Evolutionary conservation across 352 stramenopile species (phyloP), one percentile per base, ranked within the genome.

Genomic region (Aphanomyces invadans): DNA sequence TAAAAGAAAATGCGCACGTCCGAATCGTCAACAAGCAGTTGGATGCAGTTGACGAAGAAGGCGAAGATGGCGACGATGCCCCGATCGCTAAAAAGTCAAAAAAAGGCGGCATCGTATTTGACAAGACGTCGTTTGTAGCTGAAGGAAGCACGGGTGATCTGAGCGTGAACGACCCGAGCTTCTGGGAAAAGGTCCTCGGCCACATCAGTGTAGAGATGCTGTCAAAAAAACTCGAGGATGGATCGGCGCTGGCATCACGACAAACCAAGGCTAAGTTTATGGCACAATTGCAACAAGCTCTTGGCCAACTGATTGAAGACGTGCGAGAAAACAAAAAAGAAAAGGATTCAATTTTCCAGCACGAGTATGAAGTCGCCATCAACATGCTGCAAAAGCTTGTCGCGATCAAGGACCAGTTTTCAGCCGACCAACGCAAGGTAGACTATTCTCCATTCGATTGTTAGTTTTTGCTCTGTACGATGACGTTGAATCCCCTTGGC

Each of bases 91-190:
- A 86, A 59, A 78, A 72, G 42, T 76, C 79, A 1, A 92, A 92
- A 62, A 45, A 17, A 5, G 83, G 78, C 49, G 82, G 87, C 38
- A 90, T 92, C 68, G 81, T 82, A 1, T 83, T 92, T 42, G 85
- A 93, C 63, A 80, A 91, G 19, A 95, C 88, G 21, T 96, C 88
- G 11, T 98, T 98, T 71, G 83, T 97, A 23, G 90, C 91, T 0
- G 88, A 96, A 71, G 90, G 89, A 4, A 91, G 96, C 12, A 92
- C 84, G 10, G 82, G 79, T 38, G 88, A 97, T 67, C 72, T 98
- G 28, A 91, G 95, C 46, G 89, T 98, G 7, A 92, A 98, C 71
- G 95, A 98, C 66, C 93, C 94, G 0, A 95, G 98, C 38, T 98
- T 98, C 59, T 98, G 95, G 95, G 87, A 96, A 46, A 97, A 97